A percentile compares a stretch with the other conserved stretches of the same genome.
Evolutionary conservation across 2,329 filamentous ascomycete genomes (phyloP).

Genomic region (Calonectria leucothoes): DNA sequence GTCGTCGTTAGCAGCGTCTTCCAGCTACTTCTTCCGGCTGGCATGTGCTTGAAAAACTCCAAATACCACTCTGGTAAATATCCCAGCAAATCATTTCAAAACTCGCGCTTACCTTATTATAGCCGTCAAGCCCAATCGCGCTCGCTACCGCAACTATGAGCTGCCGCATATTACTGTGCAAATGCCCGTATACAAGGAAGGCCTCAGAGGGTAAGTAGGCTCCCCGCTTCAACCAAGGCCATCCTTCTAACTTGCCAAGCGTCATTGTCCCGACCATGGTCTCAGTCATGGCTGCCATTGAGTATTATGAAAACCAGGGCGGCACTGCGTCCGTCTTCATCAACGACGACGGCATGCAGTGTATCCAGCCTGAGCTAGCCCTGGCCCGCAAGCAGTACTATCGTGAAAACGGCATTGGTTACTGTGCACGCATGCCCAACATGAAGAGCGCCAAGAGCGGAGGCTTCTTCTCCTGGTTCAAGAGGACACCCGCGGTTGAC

Average conservation of each 20-base stretch:
- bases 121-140: constrained; percentile 43
- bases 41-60: constrained; percentile 39
- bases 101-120: background rate
- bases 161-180: constrained; percentile 58
- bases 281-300: constrained; percentile 67
- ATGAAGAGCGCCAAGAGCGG: constrained; percentile 40
- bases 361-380: constrained; percentile 62
- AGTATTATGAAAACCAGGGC: constrained; percentile 70
- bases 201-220: constrained; percentile 33
- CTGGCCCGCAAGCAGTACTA: constrained; percentile 65
- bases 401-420: constrained; percentile 68
- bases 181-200: constrained; percentile 58
- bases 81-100: background rate
- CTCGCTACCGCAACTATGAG: constrained; percentile 47
- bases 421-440: constrained; percentile 63
- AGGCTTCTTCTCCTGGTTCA: constrained; percentile 53
- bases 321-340: constrained; percentile 76
- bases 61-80: constrained; percentile 40
- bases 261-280: constrained; percentile 67
- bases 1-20: constrained; percentile 39
- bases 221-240: too few relatives aligned
- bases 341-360: constrained; percentile 77
- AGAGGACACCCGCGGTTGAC: constrained; percentile 29
- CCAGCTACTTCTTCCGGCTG: constrained; percentile 37
- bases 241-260: constrained; percentile 15